Conservation (phyloP, 148 eudicot species). For the Gaultheria prostrata region DNA sequence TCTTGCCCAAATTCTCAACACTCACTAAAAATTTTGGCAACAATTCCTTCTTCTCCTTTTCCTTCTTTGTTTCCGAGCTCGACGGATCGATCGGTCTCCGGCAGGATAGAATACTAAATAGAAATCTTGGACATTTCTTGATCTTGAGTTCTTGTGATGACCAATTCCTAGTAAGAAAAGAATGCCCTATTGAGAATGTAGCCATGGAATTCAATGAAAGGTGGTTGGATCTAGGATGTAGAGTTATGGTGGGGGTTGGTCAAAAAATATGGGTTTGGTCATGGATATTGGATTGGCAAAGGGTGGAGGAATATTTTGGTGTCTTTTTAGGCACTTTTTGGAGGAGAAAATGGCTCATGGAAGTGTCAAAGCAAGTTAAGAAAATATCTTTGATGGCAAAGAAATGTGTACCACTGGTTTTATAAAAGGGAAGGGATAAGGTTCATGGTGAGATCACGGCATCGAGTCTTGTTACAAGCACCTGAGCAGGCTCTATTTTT, state of each 20-base stretch:
- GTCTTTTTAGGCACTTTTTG: constrained; percentile 8
- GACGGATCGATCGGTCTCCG: constrained; percentile 23
- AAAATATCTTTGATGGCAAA: not conserved
- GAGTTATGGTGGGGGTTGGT: not conserved
- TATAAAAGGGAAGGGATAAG: not conserved
- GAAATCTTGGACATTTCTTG: constrained; percentile 21
- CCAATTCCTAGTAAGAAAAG: constrained; percentile 18
- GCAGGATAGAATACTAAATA: constrained; percentile 25
- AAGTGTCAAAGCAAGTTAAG: not conserved
- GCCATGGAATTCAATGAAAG: constrained; percentile 34
- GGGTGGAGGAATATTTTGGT: not conserved
- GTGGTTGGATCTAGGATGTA: constrained; percentile 1
- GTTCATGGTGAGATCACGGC: not conserved
- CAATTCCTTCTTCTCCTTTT: constrained; percentile 15
- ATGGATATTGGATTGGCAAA: not conserved
- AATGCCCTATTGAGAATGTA: constrained; percentile 30
- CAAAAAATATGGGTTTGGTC: constrained; percentile 10
- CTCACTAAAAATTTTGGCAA: constrained; percentile 17
- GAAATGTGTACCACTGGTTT: not conserved
- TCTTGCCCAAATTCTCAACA: constrained; percentile 41
- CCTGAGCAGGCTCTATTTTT: not conserved
- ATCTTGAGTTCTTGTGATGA: constrained; percentile 20
- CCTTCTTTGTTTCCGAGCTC: constrained; percentile 16
- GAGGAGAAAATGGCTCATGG: constrained; percentile 6
- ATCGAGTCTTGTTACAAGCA: not conserved